Conservation (phyloP, 177 flowering plant genomes). For the Vitis hybrid region DNA sequence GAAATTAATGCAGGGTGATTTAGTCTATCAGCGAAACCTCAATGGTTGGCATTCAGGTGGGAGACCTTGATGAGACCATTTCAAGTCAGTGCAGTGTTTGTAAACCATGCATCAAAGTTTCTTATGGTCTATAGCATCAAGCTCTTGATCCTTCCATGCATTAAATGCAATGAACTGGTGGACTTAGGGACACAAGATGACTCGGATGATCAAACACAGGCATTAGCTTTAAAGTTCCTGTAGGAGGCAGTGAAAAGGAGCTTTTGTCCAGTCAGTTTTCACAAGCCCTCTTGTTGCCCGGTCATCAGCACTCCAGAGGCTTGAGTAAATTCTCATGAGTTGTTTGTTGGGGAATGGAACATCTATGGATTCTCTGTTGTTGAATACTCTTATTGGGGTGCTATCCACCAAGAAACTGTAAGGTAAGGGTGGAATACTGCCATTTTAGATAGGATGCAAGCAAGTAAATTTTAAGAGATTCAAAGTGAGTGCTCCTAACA, state of each 20-base stretch:
- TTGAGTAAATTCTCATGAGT: slow-evolving; percentile 22
- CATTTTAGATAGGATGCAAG: too few species aligned
- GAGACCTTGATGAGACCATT: slow-evolving; percentile 11
- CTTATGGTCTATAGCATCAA: slow-evolving; percentile 9
- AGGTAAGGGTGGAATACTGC: too few species aligned
- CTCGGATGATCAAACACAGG: slow-evolving; percentile 2
- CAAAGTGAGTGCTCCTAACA: slow-evolving; percentile 3
- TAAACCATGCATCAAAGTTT: slow-evolving; percentile 13
- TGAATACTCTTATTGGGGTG: slow-evolving; percentile 22
- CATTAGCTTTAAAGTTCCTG: slow-evolving; percentile 16
- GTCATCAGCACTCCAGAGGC: slow-evolving; percentile 21
- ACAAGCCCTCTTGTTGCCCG: slow-evolving; percentile 28
- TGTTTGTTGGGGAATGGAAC: slow-evolving; percentile 22
- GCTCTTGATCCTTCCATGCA: slow-evolving; percentile 17
- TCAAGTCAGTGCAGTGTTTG: slow-evolving; percentile 18
- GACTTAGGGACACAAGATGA: slow-evolving; percentile 2
- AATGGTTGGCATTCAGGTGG: slow-evolving; percentile 8
- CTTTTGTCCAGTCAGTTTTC: slow-evolving; percentile 27
- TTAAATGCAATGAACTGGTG: neutral
- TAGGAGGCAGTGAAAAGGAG: slow-evolving; percentile 23
- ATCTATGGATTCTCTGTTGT: slow-evolving; percentile 13
- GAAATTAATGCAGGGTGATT: too few species aligned
- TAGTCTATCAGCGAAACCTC: neutral
- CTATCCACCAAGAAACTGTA: slow-evolving; percentile 23
- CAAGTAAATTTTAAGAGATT: too few species aligned